A percentile compares a stretch with the other conserved stretches of the same genome.
Evolutionary conservation across 495 filamentous ascomycete species (phyloP).

Genomic region (Trichoderma virens): DNA sequence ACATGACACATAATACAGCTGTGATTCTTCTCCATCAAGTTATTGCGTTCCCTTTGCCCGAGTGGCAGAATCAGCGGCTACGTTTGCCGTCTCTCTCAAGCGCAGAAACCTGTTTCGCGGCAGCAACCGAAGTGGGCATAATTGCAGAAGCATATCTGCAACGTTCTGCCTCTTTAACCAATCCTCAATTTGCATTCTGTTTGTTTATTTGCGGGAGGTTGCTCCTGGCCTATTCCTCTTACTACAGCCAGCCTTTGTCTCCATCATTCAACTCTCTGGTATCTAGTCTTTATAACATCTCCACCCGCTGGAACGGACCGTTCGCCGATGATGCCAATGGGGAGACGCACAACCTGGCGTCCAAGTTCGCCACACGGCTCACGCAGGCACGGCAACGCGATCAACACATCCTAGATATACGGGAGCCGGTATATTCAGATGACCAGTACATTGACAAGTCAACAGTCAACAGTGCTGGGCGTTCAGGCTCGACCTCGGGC

Average conservation of each 20-base stretch:
- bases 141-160: constrained; percentile 33
- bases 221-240: constrained; percentile 26
- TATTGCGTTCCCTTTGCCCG: constrained; percentile 33
- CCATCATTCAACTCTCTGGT: constrained; percentile 22
- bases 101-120: constrained; percentile 34
- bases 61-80: constrained; percentile 26
- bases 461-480: too few relatives aligned
- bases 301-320: constrained; percentile 25
- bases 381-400: constrained; percentile 7
- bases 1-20: constrained; percentile 40
- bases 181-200: constrained; percentile 31
- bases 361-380: constrained; percentile 4
- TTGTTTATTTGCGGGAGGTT: constrained; percentile 31
- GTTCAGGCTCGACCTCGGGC: too few relatives aligned
- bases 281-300: constrained; percentile 25
- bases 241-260: constrained; percentile 20
- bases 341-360: background rate
- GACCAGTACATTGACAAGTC: background rate
- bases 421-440: background rate
- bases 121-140: constrained; percentile 31
- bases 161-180: constrained; percentile 20
- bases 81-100: constrained; percentile 31
- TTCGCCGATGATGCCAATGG: background rate
- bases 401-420: background rate
- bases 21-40: constrained; percentile 38